Evolutionary conservation across 2,329 filamentous ascomycete species (phyloP).

Genomic region (Ophiostoma piceae): DNA sequence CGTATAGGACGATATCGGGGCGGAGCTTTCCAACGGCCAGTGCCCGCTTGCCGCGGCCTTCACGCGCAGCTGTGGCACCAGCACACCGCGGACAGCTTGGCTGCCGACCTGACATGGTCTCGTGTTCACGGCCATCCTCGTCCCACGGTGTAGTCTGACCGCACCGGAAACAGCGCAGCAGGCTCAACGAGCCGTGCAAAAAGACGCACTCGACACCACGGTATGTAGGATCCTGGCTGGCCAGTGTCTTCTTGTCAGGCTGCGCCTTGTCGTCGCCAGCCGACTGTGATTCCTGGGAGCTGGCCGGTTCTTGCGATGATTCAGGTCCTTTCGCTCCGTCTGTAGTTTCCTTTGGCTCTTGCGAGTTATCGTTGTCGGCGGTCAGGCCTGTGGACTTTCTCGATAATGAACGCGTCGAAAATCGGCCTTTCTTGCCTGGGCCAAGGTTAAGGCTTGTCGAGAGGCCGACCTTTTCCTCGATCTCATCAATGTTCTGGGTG

Average conservation of each 20-base stretch:
- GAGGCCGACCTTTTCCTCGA: constrained; percentile 65
- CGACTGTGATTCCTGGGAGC: constrained; percentile 15
- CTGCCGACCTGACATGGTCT: constrained; percentile 58
- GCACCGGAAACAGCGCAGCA: constrained; percentile 60
- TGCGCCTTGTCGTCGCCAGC: background rate
- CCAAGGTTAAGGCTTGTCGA: constrained; percentile 58
- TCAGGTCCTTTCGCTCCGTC: background rate
- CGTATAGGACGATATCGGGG: constrained; percentile 69
- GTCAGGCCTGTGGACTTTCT: constrained; percentile 18
- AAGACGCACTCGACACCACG: constrained; percentile 62
- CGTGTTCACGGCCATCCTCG: constrained; percentile 48
- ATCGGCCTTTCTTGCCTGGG: constrained; percentile 56
- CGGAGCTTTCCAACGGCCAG: constrained; percentile 62
- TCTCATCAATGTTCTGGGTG: constrained; percentile 69
- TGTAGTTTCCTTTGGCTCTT: background rate
- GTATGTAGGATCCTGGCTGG: constrained; percentile 29
- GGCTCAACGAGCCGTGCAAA: constrained; percentile 63
- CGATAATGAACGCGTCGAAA: constrained; percentile 40
- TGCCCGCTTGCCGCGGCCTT: constrained; percentile 61
- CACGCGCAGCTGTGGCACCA: constrained; percentile 55
- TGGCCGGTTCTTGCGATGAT: background rate
- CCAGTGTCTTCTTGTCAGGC: constrained; percentile 4
- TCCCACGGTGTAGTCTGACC: constrained; percentile 56
- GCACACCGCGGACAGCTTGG: constrained; percentile 63
- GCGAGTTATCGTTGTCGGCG: constrained; percentile 5